Evolutionary conservation across 352 stramenopile genomes (phyloP), one percentile per base, ranked within the genome.

Genomic region (Globisporangium splendens): DNA sequence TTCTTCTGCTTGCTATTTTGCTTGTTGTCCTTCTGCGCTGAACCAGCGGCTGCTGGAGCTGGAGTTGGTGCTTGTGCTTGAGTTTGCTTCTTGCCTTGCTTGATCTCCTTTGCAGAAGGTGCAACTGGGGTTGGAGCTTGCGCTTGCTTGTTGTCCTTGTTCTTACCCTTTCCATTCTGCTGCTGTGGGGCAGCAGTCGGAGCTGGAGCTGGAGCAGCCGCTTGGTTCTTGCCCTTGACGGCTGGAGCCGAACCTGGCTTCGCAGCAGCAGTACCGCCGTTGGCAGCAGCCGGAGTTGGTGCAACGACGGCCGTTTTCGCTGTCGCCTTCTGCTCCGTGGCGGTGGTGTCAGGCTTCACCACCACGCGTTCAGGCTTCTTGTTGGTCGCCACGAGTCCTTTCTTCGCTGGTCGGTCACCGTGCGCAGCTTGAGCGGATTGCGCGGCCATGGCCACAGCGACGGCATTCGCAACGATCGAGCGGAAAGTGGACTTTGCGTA

Each of bases 401-500:
- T 61, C 55, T 61, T 61, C 14, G 10, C 22, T 18, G 41, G 52
- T 44, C 49, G 48, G 52, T 8, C 39, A 13, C 18, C 31, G 14
- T 15, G 51, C 20, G 28, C 22, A 38, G 18, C 20, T 12, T 54
- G 55, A 18, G 33, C 46, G 7, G 55, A n/a, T 22, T 60, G 54
- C 52, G 42, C 18, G 15, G 43, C 44, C n/a, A 31, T 43, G 5
- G 54, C 44, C 31, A 60, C 44, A 17, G 54, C 54, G 43, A 60
- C 35, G 28, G 54, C 54, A 2, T 46, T 50, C n/a, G 44, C 54
- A 44, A 53, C 50, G 14, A 53, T 50, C 24, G 31, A 60, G 54
- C 54, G 54, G 44, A 60, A 50, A 11, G 54, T 60, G 18, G 42
- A 46, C 54, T 60, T 60, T 21, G 54, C 54, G 44, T 60, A 60